Evolutionary conservation across 495 filamentous ascomycete genomes (phyloP).

Genomic region (Hypoxylon intermedium): DNA sequence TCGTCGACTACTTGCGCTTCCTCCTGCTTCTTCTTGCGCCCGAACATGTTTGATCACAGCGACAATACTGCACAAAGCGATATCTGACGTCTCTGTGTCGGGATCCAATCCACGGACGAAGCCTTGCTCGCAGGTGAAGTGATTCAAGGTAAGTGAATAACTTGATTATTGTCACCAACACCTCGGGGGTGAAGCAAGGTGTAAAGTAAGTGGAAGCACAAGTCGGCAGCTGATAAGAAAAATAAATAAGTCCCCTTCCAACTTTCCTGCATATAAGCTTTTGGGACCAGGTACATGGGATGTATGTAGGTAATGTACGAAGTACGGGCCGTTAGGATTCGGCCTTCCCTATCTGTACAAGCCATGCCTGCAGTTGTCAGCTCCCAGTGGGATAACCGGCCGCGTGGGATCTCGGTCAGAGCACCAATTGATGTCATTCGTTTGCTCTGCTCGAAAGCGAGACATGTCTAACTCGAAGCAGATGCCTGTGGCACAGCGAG

Average conservation of each 20-base stretch:
- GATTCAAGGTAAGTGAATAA: background rate
- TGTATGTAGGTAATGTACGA: too few relatives aligned
- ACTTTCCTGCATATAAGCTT: background rate
- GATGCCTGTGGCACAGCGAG: background rate
- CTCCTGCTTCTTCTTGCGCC: constrained; percentile 24
- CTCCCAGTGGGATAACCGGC: background rate
- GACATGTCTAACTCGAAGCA: constrained; percentile 20
- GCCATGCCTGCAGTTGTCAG: constrained; percentile 3
- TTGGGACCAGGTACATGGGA: too few relatives aligned
- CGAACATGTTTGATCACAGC: constrained; percentile 16
- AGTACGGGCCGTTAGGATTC: constrained; percentile 3
- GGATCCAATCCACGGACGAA: background rate
- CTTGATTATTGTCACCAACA: too few relatives aligned
- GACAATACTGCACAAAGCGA: background rate
- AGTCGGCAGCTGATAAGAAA: too few relatives aligned
- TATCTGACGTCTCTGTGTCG: background rate
- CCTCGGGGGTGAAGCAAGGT: too few relatives aligned
- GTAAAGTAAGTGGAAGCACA: too few relatives aligned
- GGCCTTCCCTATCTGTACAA: constrained; percentile 37
- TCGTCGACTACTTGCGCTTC: constrained; percentile 14
- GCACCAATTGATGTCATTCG: background rate
- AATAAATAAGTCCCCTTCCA: background rate
- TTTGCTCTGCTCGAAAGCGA: constrained; percentile 5
- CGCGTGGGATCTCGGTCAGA: background rate
- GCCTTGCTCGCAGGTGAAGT: background rate